Evolutionary conservation across 495 filamentous ascomycete genomes (phyloP), one percentile per base, ranked within the genome.

Genomic region (Cairneyella variabilis): DNA sequence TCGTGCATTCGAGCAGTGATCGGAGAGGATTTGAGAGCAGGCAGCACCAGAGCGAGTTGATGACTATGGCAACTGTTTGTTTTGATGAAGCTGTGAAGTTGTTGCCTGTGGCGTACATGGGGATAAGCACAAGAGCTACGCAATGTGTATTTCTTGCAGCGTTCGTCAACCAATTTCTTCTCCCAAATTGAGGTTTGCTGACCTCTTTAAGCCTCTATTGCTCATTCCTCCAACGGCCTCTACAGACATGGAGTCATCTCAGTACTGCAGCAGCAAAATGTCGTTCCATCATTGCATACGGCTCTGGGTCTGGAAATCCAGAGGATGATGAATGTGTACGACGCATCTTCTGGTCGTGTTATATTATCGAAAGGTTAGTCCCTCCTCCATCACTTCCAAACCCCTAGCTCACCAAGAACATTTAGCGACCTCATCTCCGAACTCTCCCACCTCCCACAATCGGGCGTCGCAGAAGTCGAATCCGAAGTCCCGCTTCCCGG

Each of bases 321-420:
- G 62, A 71, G 46, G 65, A 71, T 32, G 55, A 61, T 30, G 72
- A 76, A 58, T 69, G 71, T 21, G 66, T 75, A 20, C 63, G 66
- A 5, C 63, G 73, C 6, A 75, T 76, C 20, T 76, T 76, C 48
- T 76, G 73, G 72, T 71, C 72, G 0, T 74, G 71, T 47, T 76
- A 73, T 54, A 70, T 76, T 16, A 65, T 76, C 8, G 73, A 76
- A 46, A 71, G 67, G 58, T 61, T 5, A 14, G 12, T 23, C 12
- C 9, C 60, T 60, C 39, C 10, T 12, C 11, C 23, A 10, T 30
- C 3, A 7, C 5, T n/a, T 17, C 10, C 20, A 11, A 38, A 7
- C 17, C 6, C 32, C 22, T 4, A 27, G 30, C 8, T 11, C 3
- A 18, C 28, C 20, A 21, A 51, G 23, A 2, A 26, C 44, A 28